Evolutionary conservation across 23 red algal genomes (phyloP), one percentile per base, ranked within the genome.

Genomic region (Agarophyton chilense): DNA sequence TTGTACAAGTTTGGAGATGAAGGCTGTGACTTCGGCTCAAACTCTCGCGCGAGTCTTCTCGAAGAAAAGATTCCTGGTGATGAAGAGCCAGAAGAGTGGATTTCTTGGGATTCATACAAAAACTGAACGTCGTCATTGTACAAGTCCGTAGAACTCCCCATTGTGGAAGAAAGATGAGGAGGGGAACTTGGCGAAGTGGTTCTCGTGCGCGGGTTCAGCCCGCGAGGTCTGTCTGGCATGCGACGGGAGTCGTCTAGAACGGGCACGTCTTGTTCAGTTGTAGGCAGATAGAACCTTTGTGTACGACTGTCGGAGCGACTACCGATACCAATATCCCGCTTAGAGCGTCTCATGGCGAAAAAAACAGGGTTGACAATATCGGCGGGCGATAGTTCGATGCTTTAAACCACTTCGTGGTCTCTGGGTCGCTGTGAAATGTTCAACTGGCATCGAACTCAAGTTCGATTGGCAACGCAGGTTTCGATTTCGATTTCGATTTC

Each of bases 21-120:
- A 70, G 64, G 64, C 64, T 70, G 64, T 2, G 64, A 70, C 38
- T 70, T 70, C 2, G 64, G 64, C 38, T 70, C 64, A 22, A 70
- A 70, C 6, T 42, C 64, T 21, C 64, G 64, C 1, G 34, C 34
- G 9, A 36, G 4, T 18, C 64, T 36, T 42, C 64, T 41, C 16
- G 19, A 70, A 18, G 34, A 9, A 70, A 36, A 42, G 19, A 36
- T 26, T 36, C 64, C 64, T 16, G 38, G 4, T 26, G 34, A 70
- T 21, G 64, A 70, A 35, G 61, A 66, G 19, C 34, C 64, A 4
- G 38, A 4, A 21, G 64, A 21, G 35, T 70, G 2, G 38, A 42
- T 18, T 2, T 70, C 64, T 2, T 42, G 64, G 38, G 64, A 19
- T 36, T 70, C 64, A 18, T 70, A 29, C 21, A 70, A 70, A 40